These are phyloP conservation scores for Suhomyces faveliae DNA, from an alignment of 805 yeast species.

Conservation along the genomic window DNA sequence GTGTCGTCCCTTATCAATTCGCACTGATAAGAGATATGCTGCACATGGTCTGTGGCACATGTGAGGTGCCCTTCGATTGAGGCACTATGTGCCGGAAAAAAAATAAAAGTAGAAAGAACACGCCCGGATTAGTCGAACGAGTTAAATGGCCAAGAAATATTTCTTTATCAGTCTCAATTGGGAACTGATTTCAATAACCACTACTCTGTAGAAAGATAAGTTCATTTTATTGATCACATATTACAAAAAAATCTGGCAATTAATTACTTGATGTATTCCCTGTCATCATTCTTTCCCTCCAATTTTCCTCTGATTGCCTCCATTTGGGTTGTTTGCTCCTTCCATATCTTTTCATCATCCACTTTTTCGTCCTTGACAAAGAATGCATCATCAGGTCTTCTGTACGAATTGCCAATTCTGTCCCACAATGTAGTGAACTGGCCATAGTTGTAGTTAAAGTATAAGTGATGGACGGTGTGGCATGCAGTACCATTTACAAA, in stretches of 20 bases:
- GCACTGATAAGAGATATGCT: not conserved
- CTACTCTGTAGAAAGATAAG: not conserved
- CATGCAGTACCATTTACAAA: slow-evolving; percentile 97
- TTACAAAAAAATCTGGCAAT: not conserved
- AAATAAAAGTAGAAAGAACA: not conserved
- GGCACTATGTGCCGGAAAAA: not conserved
- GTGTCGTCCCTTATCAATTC: not conserved
- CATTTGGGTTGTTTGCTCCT: slow-evolving; percentile 66
- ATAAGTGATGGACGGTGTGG: slow-evolving; percentile 94
- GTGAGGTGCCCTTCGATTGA: not conserved
- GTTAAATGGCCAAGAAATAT: not conserved
- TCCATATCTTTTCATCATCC: slow-evolving; percentile 63
- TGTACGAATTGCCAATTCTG: slow-evolving; percentile 88
- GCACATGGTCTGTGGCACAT: not conserved
- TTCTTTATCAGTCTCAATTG: not conserved
- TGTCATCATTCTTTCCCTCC: slow-evolving; percentile 74
- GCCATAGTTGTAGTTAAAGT: slow-evolving; percentile 97
- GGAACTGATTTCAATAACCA: not conserved
- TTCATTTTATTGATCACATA: not conserved
- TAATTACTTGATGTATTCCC: slow-evolving; percentile 58
- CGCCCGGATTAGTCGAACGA: not conserved
- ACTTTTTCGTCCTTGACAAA: slow-evolving; percentile 57
- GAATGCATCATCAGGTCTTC: slow-evolving; percentile 85
- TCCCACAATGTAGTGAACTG: slow-evolving; percentile 99
- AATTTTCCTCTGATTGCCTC: slow-evolving; percentile 75